phyloP scores from a whole-genome alignment of 1,284 basidiomycete genomes.

The Cystobasidium slooffiae region DNA sequence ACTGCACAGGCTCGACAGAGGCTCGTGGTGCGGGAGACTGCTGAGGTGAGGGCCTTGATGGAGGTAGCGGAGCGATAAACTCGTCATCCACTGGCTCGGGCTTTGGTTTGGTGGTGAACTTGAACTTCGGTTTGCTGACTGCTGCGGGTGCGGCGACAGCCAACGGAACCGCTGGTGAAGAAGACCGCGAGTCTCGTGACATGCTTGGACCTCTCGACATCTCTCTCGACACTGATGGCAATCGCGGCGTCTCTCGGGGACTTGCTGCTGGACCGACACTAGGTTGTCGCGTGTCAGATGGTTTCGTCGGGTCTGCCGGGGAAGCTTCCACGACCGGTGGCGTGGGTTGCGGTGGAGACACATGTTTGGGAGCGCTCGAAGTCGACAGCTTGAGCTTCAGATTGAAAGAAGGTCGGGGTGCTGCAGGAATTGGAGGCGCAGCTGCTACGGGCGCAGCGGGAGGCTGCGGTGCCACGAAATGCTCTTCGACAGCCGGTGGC shows the following conservation, averaged over 20 bases:
- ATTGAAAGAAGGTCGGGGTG: slow-evolving; percentile 57
- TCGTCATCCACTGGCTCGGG: slow-evolving; percentile 36
- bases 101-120: slow-evolving; percentile 35
- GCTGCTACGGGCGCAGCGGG: slow-evolving; percentile 15
- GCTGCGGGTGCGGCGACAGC: slow-evolving; percentile 25
- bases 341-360: slow-evolving; percentile 20
- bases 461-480: slow-evolving; percentile 40
- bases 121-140: slow-evolving; percentile 24
- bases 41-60: slow-evolving; percentile 14
- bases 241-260: background rate
- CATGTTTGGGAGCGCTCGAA: slow-evolving; percentile 33
- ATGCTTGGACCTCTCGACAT: background rate
- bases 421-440: slow-evolving; percentile 52
- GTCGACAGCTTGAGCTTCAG: slow-evolving; percentile 56
- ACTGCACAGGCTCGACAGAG: slow-evolving; percentile 1
- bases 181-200: slow-evolving; percentile 28
- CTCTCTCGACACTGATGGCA: background rate
- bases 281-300: slow-evolving; percentile 1
- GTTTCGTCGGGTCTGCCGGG: slow-evolving; percentile 11
- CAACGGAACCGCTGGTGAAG: slow-evolving; percentile 31
- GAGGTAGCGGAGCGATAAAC: slow-evolving; percentile 13
- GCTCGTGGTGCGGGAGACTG: slow-evolving; percentile 13
- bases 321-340: background rate
- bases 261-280: slow-evolving; percentile 23
- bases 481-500: background rate